Conservation (phyloP, 306 rosid genomes). For the Mucuna pruriens region DNA sequence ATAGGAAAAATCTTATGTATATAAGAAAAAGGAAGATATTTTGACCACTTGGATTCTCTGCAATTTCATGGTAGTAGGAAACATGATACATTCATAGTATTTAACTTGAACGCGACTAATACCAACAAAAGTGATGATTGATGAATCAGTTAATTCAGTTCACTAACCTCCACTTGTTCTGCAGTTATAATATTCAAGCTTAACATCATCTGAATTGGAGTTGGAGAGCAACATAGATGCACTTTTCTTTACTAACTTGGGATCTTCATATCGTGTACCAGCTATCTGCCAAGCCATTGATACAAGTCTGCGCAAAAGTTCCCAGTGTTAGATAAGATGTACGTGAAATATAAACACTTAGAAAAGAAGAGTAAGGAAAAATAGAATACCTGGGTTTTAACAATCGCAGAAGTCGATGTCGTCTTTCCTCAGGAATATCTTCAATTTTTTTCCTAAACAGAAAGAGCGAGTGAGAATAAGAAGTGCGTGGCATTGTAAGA, state of each 20-base stretch:
- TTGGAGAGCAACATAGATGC: conserved; percentile 54
- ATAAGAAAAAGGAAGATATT: neutral
- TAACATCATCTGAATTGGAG: conserved; percentile 43
- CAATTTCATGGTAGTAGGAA: too few relatives aligned
- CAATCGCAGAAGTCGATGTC: conserved; percentile 66
- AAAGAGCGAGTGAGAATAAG: neutral
- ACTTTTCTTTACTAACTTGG: conserved; percentile 66
- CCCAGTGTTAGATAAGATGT: conserved; percentile 20
- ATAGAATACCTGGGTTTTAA: conserved; percentile 76
- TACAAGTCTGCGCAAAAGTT: conserved; percentile 60
- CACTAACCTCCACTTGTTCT: conserved; percentile 75
- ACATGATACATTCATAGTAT: conserved; percentile 12
- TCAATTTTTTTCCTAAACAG: conserved; percentile 83
- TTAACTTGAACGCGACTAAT: conserved; percentile 26
- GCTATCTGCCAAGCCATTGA: conserved; percentile 92
- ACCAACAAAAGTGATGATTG: conserved; percentile 26
- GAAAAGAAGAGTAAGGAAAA: neutral
- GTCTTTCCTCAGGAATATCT: conserved; percentile 84
- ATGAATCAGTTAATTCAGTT: conserved; percentile 24
- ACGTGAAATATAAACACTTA: conserved; percentile 11
- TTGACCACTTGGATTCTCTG: neutral
- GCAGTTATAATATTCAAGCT: conserved; percentile 70
- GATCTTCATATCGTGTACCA: conserved; percentile 74
- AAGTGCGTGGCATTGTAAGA: neutral
- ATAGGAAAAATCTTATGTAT: neutral